phyloP scores from a whole-genome alignment of 768 basidiomycete genomes.

The Porphyrellus cyaneotinctus region DNA sequence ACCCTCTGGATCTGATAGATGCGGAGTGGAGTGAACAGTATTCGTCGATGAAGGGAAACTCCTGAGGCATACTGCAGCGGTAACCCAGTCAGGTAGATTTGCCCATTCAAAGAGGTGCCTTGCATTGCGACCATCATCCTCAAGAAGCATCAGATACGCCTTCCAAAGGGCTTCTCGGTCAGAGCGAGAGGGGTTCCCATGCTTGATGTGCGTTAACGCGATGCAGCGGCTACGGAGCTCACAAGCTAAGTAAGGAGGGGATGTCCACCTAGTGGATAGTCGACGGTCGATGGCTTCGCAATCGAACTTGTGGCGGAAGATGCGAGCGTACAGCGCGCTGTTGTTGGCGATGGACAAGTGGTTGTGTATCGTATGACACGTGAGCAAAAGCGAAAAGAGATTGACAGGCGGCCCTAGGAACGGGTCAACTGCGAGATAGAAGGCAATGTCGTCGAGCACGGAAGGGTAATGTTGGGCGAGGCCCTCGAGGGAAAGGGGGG shows the following conservation, averaged over 20 bases:
- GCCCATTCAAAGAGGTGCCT: slow-evolving; percentile 43
- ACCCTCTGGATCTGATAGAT: slow-evolving; percentile 30
- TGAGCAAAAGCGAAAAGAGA: slow-evolving; percentile 37
- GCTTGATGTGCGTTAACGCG: slow-evolving; percentile 41
- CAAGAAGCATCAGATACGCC: slow-evolving; percentile 50
- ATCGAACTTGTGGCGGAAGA: slow-evolving; percentile 47
- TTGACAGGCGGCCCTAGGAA: slow-evolving; percentile 43
- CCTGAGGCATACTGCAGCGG: slow-evolving; percentile 13
- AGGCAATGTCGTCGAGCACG: slow-evolving; percentile 40
- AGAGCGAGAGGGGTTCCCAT: slow-evolving; percentile 9
- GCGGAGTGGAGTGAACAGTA: slow-evolving; percentile 14
- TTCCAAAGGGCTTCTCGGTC: slow-evolving; percentile 49
- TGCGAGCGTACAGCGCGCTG: slow-evolving; percentile 38
- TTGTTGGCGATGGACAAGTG: slow-evolving; percentile 36
- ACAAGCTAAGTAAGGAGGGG: slow-evolving; percentile 34
- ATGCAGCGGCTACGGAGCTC: slow-evolving; percentile 44
- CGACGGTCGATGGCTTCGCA: slow-evolving; percentile 37
- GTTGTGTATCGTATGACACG: slow-evolving; percentile 35
- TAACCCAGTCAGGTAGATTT: slow-evolving; percentile 28
- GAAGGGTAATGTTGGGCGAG: slow-evolving; percentile 15
- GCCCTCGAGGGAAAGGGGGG: slow-evolving; percentile 16
- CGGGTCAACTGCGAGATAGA: slow-evolving; percentile 34
- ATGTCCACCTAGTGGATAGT: slow-evolving; percentile 36
- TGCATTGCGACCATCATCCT: slow-evolving; percentile 47
- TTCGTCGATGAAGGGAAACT: slow-evolving; percentile 1